These are phyloP conservation scores for Pseudodiploospora longispora DNA, from an alignment of 2,329 filamentous ascomycete genomes.

Conservation along the genomic window DNA sequence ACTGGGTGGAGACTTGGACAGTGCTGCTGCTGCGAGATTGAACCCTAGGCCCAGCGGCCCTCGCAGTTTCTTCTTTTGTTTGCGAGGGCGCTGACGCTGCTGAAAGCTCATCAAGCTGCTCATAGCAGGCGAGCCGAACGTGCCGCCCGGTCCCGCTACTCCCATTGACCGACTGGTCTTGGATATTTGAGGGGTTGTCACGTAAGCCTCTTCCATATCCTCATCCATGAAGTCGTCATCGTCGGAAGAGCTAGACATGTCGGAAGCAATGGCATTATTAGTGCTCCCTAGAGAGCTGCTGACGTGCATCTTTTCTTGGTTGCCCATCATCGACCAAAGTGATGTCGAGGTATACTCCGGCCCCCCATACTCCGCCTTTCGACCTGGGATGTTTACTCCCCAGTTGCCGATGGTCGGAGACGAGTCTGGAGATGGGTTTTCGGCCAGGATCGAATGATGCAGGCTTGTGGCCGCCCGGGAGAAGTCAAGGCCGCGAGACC, in stretches of 20 bases:
- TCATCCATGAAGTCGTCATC: conserved; percentile 66
- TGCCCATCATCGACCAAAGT: conserved; percentile 63
- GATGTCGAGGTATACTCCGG: conserved; percentile 61
- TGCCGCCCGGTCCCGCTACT: conserved; percentile 42
- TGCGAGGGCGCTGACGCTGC: conserved; percentile 63
- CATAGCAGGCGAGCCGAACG: conserved; percentile 63
- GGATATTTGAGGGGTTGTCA: conserved; percentile 72
- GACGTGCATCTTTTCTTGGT: conserved; percentile 60
- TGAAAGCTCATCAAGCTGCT: conserved; percentile 78
- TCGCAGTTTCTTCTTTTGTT: conserved; percentile 52
- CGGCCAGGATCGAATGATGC: conserved; percentile 89
- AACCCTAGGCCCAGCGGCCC: conserved; percentile 44
- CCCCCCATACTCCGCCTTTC: conserved; percentile 41
- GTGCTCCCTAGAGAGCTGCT: conserved; percentile 70
- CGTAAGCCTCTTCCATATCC: conserved; percentile 70
- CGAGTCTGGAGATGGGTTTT: conserved; percentile 79
- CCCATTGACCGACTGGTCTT: conserved; percentile 45
- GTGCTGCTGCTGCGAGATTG: conserved; percentile 30
- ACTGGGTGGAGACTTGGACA: conserved; percentile 69
- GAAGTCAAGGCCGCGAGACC: conserved; percentile 87
- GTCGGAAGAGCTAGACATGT: conserved; percentile 67
- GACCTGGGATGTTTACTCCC: conserved; percentile 54
- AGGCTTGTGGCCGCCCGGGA: conserved; percentile 87
- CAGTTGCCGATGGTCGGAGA: conserved; percentile 73
- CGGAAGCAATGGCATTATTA: conserved; percentile 62